Conservation (phyloP, 176 grass and related monocot genomes). For the Saccharum officinarum region DNA sequence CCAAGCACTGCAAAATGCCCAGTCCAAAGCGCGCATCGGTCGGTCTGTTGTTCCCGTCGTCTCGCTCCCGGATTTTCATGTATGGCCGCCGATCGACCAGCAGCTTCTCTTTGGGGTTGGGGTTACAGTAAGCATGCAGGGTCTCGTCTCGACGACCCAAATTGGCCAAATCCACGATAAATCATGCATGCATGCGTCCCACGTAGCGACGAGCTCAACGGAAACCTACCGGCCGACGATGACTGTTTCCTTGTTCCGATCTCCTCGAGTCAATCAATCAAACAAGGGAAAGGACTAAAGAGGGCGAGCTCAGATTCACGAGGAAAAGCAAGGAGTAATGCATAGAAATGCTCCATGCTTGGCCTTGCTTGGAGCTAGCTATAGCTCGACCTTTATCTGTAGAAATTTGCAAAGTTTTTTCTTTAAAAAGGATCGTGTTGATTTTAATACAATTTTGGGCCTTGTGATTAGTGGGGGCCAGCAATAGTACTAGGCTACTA, state of each 20-base stretch:
- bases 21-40: slow-evolving; percentile 25
- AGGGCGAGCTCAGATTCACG: slow-evolving; percentile 31
- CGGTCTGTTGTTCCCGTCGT: neutral
- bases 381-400: too few relatives aligned
- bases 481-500: too few relatives aligned
- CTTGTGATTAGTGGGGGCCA: neutral
- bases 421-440: neutral
- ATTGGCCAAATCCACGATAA: neutral
- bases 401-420: neutral
- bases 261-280: slow-evolving; percentile 33
- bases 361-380: too few relatives aligned
- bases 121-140: too few relatives aligned
- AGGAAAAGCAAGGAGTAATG: neutral
- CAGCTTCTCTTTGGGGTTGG: neutral
- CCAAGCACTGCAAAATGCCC: neutral
- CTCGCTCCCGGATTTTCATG: slow-evolving; percentile 26
- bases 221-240: neutral
- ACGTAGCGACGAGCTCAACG: slow-evolving; percentile 3
- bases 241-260: neutral
- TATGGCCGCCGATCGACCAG: neutral
- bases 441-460: neutral
- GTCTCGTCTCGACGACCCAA: neutral
- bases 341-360: neutral
- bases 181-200: slow-evolving; percentile 8
- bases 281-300: neutral